These are phyloP conservation scores for Funneliformis caledonium DNA, from an alignment of 371 early-diverging fungal species.

Conservation along the genomic window DNA sequence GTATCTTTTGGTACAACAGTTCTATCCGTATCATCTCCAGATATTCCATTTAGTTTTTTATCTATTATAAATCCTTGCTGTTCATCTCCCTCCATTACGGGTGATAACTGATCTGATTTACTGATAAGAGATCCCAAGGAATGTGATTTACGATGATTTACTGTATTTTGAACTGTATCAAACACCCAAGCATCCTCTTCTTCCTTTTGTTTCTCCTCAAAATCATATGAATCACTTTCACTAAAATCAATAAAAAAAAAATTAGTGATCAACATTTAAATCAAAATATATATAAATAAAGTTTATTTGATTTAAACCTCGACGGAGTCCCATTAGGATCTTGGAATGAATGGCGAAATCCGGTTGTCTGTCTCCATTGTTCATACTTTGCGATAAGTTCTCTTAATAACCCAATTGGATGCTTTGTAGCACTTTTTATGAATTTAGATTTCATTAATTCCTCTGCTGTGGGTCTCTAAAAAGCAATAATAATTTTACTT, in stretches of 20 bases:
- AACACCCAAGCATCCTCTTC: slow-evolving; percentile 33
- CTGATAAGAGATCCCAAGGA: slow-evolving; percentile 16
- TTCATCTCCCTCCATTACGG: slow-evolving; percentile 34
- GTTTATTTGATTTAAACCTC: slow-evolving; percentile 3
- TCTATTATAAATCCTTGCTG: slow-evolving; percentile 2
- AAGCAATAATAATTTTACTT: background rate
- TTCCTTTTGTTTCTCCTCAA: slow-evolving; percentile 30
- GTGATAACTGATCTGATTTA: slow-evolving; percentile 32
- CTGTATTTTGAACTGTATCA: slow-evolving; percentile 36
- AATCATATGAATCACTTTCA: slow-evolving; percentile 32
- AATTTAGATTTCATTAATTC: slow-evolving; percentile 62
- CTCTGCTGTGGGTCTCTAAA: slow-evolving; percentile 64
- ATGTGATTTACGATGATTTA: slow-evolving; percentile 37
- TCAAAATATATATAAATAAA: background rate
- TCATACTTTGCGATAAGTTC: slow-evolving; percentile 38
- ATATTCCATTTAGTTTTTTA: background rate
- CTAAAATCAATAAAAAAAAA: slow-evolving; percentile 5
- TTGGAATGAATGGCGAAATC: slow-evolving; percentile 35
- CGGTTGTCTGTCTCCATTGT: slow-evolving; percentile 37
- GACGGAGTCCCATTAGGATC: slow-evolving; percentile 38
- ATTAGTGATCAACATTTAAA: background rate
- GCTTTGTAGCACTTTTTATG: slow-evolving; percentile 50
- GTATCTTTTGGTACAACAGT: slow-evolving; percentile 23
- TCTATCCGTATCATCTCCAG: slow-evolving; percentile 3
- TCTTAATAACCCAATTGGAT: slow-evolving; percentile 34